Conservation (phyloP, 495 filamentous ascomycete genomes). For the Neurospora sp. region DNA sequence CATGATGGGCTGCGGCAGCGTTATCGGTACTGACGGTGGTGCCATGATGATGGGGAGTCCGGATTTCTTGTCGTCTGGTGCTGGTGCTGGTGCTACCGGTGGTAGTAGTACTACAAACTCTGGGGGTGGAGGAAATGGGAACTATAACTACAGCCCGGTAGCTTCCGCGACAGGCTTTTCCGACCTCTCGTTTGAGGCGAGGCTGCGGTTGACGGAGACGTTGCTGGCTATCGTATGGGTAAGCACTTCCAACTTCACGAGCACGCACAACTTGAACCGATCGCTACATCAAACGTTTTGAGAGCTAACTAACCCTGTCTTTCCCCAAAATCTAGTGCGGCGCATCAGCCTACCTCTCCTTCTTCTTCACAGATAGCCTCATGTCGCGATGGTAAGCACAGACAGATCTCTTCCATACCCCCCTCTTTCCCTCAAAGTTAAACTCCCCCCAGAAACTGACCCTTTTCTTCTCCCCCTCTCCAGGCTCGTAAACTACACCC, state of each 20-base stretch:
- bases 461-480: not conserved
- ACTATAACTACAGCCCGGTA: not conserved
- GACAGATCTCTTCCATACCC: not conserved
- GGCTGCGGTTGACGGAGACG: constrained; percentile 61
- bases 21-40: not conserved
- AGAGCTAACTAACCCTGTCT: not conserved
- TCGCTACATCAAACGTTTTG: not conserved
- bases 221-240: constrained; percentile 78
- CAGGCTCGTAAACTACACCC: constrained; percentile 82
- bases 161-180: constrained; percentile 4
- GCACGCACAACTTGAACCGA: not conserved
- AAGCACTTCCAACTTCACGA: constrained; percentile 23
- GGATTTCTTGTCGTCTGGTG: not conserved
- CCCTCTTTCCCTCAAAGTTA: constrained; percentile 8
- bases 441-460: not conserved
- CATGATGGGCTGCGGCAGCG: not conserved
- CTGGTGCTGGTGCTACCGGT: not conserved
- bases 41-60: not conserved
- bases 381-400: constrained; percentile 73
- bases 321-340: constrained; percentile 47
- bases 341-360: constrained; percentile 76
- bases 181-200: constrained; percentile 18
- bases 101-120: not conserved
- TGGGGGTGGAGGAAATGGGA: not conserved
- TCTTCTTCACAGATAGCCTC: constrained; percentile 84